Conservation (phyloP, 768 basidiomycete genomes). For the Naganishia kalamii region DNA sequence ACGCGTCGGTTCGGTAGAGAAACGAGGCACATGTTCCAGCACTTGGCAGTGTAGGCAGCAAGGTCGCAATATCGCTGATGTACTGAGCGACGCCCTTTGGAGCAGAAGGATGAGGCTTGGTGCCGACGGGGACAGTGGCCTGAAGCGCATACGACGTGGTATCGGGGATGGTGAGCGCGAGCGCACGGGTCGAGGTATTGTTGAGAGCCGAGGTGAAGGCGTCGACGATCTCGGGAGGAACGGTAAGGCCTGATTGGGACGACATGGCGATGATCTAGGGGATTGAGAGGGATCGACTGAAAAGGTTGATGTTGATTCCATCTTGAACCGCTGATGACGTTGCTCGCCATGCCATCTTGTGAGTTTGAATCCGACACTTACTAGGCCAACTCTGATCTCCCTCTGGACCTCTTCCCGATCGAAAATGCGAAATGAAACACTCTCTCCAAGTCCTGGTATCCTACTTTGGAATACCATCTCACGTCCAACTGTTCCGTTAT, state of each 20-base stretch:
- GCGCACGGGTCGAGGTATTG: conserved; percentile 25
- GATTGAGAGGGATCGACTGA: not conserved
- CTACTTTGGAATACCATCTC: too few relatives aligned
- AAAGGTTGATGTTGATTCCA: too few relatives aligned
- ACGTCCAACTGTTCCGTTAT: too few relatives aligned
- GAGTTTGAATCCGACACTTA: too few relatives aligned
- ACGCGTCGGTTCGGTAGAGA: conserved; percentile 39
- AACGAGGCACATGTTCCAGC: conserved; percentile 43
- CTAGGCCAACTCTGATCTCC: too few relatives aligned
- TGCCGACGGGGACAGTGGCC: not conserved
- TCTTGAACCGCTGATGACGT: too few relatives aligned
- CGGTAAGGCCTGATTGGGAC: conserved; percentile 45
- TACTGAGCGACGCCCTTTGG: not conserved
- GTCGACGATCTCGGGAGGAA: conserved; percentile 32
- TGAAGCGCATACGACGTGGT: not conserved
- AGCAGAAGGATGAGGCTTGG: not conserved
- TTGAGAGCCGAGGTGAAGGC: conserved; percentile 31
- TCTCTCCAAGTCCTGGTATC: too few relatives aligned
- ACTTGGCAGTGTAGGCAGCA: conserved; percentile 32
- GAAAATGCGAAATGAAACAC: too few relatives aligned
- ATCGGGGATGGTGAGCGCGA: conserved; percentile 28
- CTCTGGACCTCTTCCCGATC: too few relatives aligned
- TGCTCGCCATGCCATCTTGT: too few relatives aligned
- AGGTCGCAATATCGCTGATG: not conserved
- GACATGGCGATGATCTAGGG: conserved; percentile 36